Evolutionary conservation across 1,284 basidiomycete genomes (phyloP).

Genomic region (Fistulina hepatica): DNA sequence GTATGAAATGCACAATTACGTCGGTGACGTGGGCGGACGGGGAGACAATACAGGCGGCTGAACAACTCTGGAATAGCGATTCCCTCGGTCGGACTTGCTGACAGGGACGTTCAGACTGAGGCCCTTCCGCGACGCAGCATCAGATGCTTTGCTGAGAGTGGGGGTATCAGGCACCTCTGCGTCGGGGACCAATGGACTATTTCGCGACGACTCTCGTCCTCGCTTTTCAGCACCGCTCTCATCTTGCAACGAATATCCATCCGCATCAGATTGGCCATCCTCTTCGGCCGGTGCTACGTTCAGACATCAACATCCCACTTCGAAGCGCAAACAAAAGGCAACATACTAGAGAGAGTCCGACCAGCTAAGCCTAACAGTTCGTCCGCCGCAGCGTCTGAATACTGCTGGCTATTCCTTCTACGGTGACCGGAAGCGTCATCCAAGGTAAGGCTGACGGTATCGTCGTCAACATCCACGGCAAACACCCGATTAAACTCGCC

Average conservation of each 20-base stretch:
- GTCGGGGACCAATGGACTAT: constrained; percentile 13
- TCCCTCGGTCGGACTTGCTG: constrained; percentile 36
- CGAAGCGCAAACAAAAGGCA: constrained; percentile 9
- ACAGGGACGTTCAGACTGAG: constrained; percentile 54
- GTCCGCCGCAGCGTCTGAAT: constrained; percentile 70
- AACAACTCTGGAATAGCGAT: constrained; percentile 48
- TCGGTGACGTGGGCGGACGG: constrained; percentile 19
- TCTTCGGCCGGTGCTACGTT: constrained; percentile 32
- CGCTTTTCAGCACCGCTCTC: constrained; percentile 63
- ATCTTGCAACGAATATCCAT: constrained; percentile 52
- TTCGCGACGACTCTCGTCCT: constrained; percentile 30
- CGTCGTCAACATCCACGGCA: constrained; percentile 55
- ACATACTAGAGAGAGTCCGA: constrained; percentile 50
- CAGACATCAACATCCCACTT: constrained; percentile 15
- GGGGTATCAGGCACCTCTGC: constrained; percentile 27
- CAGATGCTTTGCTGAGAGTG: constrained; percentile 12
- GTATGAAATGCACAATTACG: no score
- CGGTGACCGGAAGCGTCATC: constrained; percentile 5
- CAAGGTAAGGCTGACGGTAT: no score
- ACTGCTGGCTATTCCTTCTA: constrained; percentile 66
- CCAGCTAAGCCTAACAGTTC: constrained; percentile 63
- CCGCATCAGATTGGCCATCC: constrained; percentile 57
- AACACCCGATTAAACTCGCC: constrained; percentile 86
- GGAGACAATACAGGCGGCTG: constrained; percentile 47
- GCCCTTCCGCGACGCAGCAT: constrained; percentile 36